These are phyloP conservation scores for Blastobotrys illinoisensis DNA, from an alignment of 1,139 yeast species.

Conservation along the genomic window DNA sequence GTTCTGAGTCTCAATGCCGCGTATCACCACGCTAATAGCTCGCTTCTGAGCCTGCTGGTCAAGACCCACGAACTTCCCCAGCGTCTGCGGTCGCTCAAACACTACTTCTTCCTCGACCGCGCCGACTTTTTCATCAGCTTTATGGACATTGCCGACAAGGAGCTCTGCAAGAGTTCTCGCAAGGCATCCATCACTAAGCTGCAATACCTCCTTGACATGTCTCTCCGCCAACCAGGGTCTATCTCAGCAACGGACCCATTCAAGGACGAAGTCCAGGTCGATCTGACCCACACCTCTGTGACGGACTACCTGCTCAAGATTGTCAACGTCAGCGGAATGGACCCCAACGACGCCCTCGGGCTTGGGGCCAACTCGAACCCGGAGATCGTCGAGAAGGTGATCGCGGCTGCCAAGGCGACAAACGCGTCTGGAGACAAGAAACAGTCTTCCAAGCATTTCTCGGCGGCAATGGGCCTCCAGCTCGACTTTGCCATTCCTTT, in stretches of 20 bases:
- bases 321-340: conserved; percentile 58
- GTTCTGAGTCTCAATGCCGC: conserved; percentile 56
- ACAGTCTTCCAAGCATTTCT: conserved; percentile 16
- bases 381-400: conserved; percentile 11
- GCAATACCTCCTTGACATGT: conserved; percentile 37
- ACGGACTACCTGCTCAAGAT: conserved; percentile 61
- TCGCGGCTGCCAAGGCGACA: conserved; percentile 10
- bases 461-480: conserved; percentile 54
- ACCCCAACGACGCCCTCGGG: conserved; percentile 35
- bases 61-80: conserved; percentile 53
- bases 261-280: conserved; percentile 35
- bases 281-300: conserved; percentile 31
- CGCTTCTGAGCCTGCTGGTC: conserved; percentile 53
- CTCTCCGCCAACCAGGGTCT: conserved; percentile 38
- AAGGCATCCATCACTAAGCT: conserved; percentile 39
- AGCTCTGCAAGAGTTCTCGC: conserved; percentile 37
- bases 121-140: conserved; percentile 47
- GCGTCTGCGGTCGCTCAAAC: conserved; percentile 39
- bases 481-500: conserved; percentile 72
- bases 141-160: conserved; percentile 37
- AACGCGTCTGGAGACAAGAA: conserved; percentile 12
- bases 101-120: conserved; percentile 53
- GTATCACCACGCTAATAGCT: conserved; percentile 61
- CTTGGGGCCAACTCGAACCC: conserved; percentile 9
- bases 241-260: conserved; percentile 36